A percentile compares a stretch with the other conserved stretches of the same genome.
These are phyloP conservation scores for Cercospora canescens DNA, from an alignment of 2,329 filamentous ascomycete genomes.

Conservation along the genomic window DNA sequence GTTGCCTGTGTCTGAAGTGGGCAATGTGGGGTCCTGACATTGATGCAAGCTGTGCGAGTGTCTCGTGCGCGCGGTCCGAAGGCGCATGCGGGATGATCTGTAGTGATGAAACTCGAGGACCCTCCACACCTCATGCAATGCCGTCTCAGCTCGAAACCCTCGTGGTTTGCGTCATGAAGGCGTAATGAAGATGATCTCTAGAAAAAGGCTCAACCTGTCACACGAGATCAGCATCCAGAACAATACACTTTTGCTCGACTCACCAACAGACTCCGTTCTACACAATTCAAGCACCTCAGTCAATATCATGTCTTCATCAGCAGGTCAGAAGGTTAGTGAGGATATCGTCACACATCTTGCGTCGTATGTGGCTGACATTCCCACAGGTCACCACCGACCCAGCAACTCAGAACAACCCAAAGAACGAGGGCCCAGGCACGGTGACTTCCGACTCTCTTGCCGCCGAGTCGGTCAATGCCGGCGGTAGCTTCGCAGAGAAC, in stretches of 20 bases:
- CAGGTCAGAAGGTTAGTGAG: constrained; percentile 12
- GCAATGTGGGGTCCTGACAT: not conserved
- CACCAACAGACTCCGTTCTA: not conserved
- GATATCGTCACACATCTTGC: not conserved
- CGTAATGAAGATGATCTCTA: not conserved
- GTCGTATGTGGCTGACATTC: not conserved
- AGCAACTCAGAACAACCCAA: constrained; percentile 50
- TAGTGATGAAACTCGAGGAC: not conserved
- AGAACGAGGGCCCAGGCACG: constrained; percentile 62
- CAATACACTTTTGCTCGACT: not conserved
- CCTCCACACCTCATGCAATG: not conserved
- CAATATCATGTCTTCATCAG: constrained; percentile 7
- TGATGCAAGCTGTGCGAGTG: not conserved
- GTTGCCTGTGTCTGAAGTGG: not conserved
- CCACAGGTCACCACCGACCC: constrained; percentile 43
- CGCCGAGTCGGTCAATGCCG: constrained; percentile 64
- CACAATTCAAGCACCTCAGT: not conserved
- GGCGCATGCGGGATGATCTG: not conserved
- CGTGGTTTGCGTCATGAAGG: not conserved
- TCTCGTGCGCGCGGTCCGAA: not conserved
- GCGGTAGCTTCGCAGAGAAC: constrained; percentile 60
- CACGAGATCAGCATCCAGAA: not conserved
- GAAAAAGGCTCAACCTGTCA: not conserved
- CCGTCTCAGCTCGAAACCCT: not conserved
- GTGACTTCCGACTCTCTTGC: constrained; percentile 72